A percentile compares a stretch with the other conserved stretches of the same genome.
Conservation (phyloP, 2,329 filamentous ascomycete genomes). For the Periglandula ipomoeae region DNA sequence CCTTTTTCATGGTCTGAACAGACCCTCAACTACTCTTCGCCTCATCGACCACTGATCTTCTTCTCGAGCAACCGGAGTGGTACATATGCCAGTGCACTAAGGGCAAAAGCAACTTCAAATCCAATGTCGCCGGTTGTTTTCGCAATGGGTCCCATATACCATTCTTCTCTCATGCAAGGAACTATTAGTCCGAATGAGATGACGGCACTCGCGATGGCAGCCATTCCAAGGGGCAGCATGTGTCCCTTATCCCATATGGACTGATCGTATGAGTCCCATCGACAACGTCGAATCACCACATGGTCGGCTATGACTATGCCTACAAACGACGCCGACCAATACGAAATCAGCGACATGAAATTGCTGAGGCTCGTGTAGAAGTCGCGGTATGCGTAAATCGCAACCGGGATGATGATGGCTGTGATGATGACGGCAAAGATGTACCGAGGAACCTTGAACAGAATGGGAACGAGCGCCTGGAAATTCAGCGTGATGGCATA, state of each 20-base stretch:
- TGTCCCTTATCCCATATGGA: conserved; percentile 37
- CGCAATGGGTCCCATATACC: conserved; percentile 53
- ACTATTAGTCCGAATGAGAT: conserved; percentile 43
- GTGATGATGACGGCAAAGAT: conserved; percentile 49
- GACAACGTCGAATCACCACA: conserved; percentile 36
- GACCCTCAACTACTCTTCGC: background rate
- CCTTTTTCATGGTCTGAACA: background rate
- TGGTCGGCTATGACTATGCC: conserved; percentile 40
- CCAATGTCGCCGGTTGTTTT: conserved; percentile 54
- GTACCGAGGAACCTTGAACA: conserved; percentile 46
- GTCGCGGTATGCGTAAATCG: conserved; percentile 42
- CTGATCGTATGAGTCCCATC: conserved; percentile 36
- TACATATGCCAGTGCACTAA: conserved; percentile 38
- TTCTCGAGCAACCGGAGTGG: conserved; percentile 39
- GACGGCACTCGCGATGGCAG: conserved; percentile 36
- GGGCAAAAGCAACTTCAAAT: conserved; percentile 52
- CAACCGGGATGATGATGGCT: conserved; percentile 49
- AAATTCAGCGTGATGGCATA: conserved; percentile 57
- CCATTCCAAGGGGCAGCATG: conserved; percentile 35
- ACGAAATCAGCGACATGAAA: conserved; percentile 47
- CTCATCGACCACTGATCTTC: conserved; percentile 13
- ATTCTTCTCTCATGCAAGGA: conserved; percentile 51
- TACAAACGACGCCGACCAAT: conserved; percentile 48
- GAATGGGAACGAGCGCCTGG: conserved; percentile 49
- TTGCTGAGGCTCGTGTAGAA: conserved; percentile 51